Percentiles rank a stretch among this genome's conserved stretches.
These are phyloP conservation scores for Orychophragmus violaceus DNA, from an alignment of 345 rosid genomes.

Conservation along the genomic window DNA sequence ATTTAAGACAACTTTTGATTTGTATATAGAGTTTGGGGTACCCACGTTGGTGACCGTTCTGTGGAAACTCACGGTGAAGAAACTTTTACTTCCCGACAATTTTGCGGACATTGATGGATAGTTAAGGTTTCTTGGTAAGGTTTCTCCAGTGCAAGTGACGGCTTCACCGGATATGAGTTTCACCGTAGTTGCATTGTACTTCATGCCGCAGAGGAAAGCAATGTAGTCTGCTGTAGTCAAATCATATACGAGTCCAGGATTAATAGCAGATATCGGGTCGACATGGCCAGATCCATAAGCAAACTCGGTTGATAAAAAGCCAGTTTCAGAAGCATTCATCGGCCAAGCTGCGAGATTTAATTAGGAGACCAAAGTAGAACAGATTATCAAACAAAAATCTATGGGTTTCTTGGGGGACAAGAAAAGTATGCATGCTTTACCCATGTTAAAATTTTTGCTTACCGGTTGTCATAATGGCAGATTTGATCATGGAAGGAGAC, in stretches of 20 bases:
- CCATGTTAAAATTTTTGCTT: neutral
- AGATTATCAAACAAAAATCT: neutral
- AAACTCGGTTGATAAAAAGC: neutral
- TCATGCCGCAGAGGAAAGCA: slow-evolving; percentile 22
- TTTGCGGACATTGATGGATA: slow-evolving; percentile 7
- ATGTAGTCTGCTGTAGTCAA: slow-evolving; percentile 13
- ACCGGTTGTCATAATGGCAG: slow-evolving; percentile 44
- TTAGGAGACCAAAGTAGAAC: neutral
- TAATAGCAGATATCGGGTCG: slow-evolving; percentile 22
- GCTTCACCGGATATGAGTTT: slow-evolving; percentile 27
- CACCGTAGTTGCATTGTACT: neutral
- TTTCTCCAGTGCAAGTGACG: slow-evolving; percentile 22
- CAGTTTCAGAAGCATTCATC: slow-evolving; percentile 2
- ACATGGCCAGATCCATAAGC: slow-evolving; percentile 34
- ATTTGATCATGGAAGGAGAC: slow-evolving; percentile 42
- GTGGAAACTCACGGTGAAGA: slow-evolving; percentile 23
- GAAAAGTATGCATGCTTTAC: neutral
- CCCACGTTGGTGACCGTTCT: slow-evolving; percentile 62
- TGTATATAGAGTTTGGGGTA: slow-evolving; percentile 36
- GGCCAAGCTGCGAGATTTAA: slow-evolving; percentile 26
- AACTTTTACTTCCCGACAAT: neutral
- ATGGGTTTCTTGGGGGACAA: neutral
- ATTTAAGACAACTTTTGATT: slow-evolving; percentile 3
- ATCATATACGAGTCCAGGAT: slow-evolving; percentile 36
- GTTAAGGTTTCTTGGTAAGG: slow-evolving; percentile 10